Evolutionary conservation across 495 filamentous ascomycete species (phyloP), one percentile per base, ranked within the genome.

Genomic region (Podospora anserina): DNA sequence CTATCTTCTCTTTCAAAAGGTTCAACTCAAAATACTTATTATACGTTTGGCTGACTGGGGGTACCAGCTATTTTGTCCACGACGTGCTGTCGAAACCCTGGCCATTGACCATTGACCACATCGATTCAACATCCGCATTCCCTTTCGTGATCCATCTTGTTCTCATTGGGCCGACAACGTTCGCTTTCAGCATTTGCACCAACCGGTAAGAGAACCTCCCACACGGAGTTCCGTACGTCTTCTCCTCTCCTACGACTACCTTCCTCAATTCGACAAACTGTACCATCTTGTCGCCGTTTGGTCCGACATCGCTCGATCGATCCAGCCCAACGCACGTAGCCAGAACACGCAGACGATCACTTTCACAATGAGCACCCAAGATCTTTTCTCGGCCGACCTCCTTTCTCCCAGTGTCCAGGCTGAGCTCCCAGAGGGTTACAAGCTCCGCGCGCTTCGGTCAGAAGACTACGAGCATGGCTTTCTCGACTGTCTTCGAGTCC

Each of bases 401-500:
- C 90, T 98, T 78, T 92, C 93, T 16, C 87, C 92, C 23, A 79
- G 83, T 49, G 90, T 97, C 63, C 80, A 87, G 66, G 81, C 89
- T 39, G 79, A 82, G 26, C 88, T 98, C 0, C 94, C 95, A 32
- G 81, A 88, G 69, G 88, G 89, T 73, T 98, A 98, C 84, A 88
- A 82, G 20, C 85, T 96, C 72, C 93, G 95, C 6, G 90, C 96
- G 1, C 80, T 97, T 65, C 88, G 88, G 70, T 86, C 87, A 71
- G 85, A 83, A 74, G 95, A 99, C 82, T 97, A 90, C 82, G 79
- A 86, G 30, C 81, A 82, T 4, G 90, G 90, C 66, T 96, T 97
- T 79, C 88, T 98, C 59, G 93, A 97, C 77, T 92, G 93, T 66
- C 86, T 99, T 63, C 88, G 92, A 15, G 93, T 97, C 30, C 83